Percentiles rank a stretch among this genome's conserved stretches.
These are phyloP conservation scores for Lactifluus subvellereus DNA, from an alignment of 768 basidiomycete species.

Conservation along the genomic window DNA sequence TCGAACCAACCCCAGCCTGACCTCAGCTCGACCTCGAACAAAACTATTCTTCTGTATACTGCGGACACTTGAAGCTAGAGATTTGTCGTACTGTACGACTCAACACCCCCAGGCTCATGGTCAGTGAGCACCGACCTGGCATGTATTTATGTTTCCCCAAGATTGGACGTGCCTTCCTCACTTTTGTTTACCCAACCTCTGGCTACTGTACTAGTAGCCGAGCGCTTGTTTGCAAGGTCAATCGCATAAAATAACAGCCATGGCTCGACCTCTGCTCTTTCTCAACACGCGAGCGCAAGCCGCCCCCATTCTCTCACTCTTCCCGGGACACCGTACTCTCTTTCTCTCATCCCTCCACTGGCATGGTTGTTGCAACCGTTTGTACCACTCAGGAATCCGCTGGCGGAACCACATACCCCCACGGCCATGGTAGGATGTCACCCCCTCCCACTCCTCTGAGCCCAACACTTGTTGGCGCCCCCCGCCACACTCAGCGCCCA, in stretches of 20 bases:
- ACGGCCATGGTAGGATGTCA: not conserved
- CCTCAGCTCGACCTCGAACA: too few species aligned
- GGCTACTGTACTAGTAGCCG: not conserved
- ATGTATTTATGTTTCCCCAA: not conserved
- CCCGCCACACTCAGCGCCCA: not conserved
- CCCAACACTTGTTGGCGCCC: constrained; percentile 1
- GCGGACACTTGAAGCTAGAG: too few species aligned
- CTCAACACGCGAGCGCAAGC: constrained; percentile 1
- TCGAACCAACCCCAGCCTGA: too few species aligned
- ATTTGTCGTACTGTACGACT: too few species aligned
- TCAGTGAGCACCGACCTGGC: not conserved
- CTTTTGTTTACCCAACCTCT: not conserved
- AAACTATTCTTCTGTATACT: too few species aligned
- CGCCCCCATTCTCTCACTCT: not conserved
- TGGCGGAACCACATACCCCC: constrained; percentile 9
- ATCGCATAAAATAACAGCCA: constrained; percentile 3
- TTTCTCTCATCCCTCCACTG: not conserved
- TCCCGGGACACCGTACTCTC: too few species aligned
- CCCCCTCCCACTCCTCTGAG: not conserved
- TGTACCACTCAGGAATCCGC: constrained; percentile 10
- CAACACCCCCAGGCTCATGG: not conserved
- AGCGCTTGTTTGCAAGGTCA: not conserved
- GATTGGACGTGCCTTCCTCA: not conserved
- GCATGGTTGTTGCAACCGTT: constrained; percentile 6
- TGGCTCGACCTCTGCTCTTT: not conserved